These are phyloP conservation scores for Aspergillus ellipticus DNA, from an alignment of 495 filamentous ascomycete species.

Conservation along the genomic window DNA sequence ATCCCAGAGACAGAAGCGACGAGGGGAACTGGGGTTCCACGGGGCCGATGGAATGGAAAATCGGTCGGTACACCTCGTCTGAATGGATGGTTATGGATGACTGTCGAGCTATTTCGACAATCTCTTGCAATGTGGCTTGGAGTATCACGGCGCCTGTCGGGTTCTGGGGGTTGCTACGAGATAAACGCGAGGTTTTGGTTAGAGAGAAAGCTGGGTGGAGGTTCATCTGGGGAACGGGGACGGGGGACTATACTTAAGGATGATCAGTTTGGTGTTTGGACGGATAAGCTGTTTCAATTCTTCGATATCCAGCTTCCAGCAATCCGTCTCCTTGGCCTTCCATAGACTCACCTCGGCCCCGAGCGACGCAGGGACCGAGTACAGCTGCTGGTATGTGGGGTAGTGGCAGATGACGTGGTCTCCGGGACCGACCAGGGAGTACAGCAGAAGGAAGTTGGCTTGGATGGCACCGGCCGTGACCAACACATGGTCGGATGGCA, in stretches of 20 bases:
- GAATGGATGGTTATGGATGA: conserved; percentile 65
- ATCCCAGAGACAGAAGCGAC: conserved; percentile 68
- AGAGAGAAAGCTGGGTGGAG: neutral
- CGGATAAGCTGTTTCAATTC: conserved; percentile 66
- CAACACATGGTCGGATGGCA: conserved; percentile 64
- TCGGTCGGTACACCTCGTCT: conserved; percentile 84
- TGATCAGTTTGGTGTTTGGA: conserved; percentile 71
- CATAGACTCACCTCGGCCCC: conserved; percentile 81
- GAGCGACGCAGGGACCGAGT: conserved; percentile 68
- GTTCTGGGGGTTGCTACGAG: conserved; percentile 78
- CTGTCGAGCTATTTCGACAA: conserved; percentile 61
- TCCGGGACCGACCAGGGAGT: conserved; percentile 69
- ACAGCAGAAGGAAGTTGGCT: conserved; percentile 77
- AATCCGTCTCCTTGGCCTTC: conserved; percentile 62
- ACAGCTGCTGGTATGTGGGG: conserved; percentile 88
- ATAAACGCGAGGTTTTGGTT: conserved; percentile 40
- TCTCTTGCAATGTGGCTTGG: conserved; percentile 51
- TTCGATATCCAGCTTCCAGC: conserved; percentile 63
- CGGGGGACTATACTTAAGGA: conserved; percentile 53
- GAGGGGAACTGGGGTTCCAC: conserved; percentile 57
- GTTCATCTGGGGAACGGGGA: no score
- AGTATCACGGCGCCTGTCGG: conserved; percentile 75
- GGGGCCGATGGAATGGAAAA: conserved; percentile 74
- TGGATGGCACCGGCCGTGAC: conserved; percentile 80
- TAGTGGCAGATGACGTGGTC: conserved; percentile 90